phyloP scores from a whole-genome alignment of 306 rosid species.

The Quercus cerris region DNA sequence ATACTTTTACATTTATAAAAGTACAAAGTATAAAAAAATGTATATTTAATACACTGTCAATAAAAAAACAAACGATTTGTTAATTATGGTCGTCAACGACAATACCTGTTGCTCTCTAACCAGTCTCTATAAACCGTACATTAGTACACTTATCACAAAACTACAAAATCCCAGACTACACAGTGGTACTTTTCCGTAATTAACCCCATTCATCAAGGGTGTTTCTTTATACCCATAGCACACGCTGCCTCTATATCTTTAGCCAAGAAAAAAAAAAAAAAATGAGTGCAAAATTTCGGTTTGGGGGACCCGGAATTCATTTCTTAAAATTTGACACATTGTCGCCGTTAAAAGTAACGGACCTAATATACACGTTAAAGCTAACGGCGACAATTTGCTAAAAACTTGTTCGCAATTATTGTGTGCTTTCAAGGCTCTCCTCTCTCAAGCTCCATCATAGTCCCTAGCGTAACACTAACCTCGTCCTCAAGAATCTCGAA shows the following conservation, averaged over 20 bases:
- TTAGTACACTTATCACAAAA: neutral
- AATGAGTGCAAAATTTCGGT: constrained; percentile 3
- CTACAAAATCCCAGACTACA: neutral
- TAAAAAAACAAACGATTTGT: too few species aligned
- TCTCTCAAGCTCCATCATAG: neutral
- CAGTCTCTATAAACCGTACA: neutral
- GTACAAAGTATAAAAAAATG: too few species aligned
- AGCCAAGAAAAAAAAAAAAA: neutral
- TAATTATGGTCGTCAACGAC: neutral
- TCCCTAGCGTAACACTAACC: neutral
- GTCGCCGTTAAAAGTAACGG: constrained; percentile 23
- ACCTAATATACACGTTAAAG: constrained; percentile 7
- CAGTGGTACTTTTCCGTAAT: constrained; percentile 11
- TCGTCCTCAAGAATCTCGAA: constrained; percentile 6
- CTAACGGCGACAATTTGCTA: constrained; percentile 21
- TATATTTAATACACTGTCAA: too few species aligned
- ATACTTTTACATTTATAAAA: too few species aligned
- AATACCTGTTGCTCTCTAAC: neutral
- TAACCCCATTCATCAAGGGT: neutral
- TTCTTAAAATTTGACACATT: neutral
- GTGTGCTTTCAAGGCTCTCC: neutral
- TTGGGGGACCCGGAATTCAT: constrained; percentile 12
- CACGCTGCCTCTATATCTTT: constrained; percentile 7
- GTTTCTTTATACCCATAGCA: constrained; percentile 14
- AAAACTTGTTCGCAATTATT: constrained; percentile 32